phyloP scores from a whole-genome alignment of 495 filamentous ascomycete genomes.

The Bombardia bombarda region DNA sequence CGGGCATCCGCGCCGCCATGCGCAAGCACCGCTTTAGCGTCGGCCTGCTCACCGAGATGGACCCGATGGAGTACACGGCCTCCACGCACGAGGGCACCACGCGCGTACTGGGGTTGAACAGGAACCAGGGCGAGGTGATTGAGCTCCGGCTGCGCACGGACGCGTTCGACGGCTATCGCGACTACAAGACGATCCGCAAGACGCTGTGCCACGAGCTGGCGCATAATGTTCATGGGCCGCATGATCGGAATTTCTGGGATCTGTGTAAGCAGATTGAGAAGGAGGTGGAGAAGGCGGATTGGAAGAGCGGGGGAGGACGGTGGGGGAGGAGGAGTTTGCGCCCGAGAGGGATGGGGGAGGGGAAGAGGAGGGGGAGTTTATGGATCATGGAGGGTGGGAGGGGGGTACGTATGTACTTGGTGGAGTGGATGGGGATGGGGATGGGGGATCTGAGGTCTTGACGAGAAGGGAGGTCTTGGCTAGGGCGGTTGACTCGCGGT shows the following conservation, averaged over 20 bases:
- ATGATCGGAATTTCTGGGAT: constrained; percentile 85
- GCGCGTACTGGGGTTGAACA: constrained; percentile 78
- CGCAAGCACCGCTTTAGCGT: constrained; percentile 75
- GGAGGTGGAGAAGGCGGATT: constrained; percentile 77
- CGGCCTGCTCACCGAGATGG: constrained; percentile 89
- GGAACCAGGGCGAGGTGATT: constrained; percentile 83
- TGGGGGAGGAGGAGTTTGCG: constrained; percentile 64
- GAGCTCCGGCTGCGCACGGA: constrained; percentile 87
- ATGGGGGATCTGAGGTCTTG: constrained; percentile 18
- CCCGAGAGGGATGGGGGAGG: constrained; percentile 7
- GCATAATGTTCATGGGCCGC: constrained; percentile 78
- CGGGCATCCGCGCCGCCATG: constrained; percentile 81
- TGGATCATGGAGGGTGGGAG: constrained; percentile 77
- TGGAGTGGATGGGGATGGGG: constrained; percentile 25
- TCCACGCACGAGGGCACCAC: constrained; percentile 55
- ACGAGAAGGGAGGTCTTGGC: constrained; percentile 64
- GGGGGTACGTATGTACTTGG: constrained; percentile 86
- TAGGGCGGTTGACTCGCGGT: constrained; percentile 64
- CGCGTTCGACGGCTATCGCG: constrained; percentile 85
- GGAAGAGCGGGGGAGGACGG: constrained; percentile 53
- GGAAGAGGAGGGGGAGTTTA: constrained; percentile 47
- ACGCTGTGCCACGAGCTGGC: constrained; percentile 93
- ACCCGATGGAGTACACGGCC: constrained; percentile 71
- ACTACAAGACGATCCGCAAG: constrained; percentile 82
- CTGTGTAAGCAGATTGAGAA: constrained; percentile 76